Evolutionary conservation across 2,329 filamentous ascomycete species (phyloP), one percentile per base, ranked within the genome.

Genomic region (Paramyrothecium sp.): DNA sequence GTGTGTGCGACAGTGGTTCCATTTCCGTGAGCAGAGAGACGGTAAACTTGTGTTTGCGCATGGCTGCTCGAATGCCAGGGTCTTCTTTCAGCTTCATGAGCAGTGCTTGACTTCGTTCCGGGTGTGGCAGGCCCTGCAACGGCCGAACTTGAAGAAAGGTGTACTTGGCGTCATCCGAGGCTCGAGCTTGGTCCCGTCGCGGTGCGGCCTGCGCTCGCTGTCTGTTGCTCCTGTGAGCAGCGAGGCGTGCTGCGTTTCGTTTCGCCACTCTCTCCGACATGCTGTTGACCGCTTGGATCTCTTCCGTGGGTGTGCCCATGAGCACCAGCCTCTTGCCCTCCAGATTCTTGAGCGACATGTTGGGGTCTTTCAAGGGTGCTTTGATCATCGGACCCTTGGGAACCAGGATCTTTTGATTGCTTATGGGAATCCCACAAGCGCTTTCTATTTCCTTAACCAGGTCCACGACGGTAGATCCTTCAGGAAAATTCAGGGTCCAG

Each of bases 11-110:
- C 0, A 88, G 81, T 0, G 95, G 95, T 66, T 99, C 90, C 94
- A 99, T 98, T 75, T 99, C 95, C 0, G 93, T 97, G 23, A 99
- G 80, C 3, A 98, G 74, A 0, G 89, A 89, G 1, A 99, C 95
- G 20, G 83, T 85, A 78, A 96, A 97, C 61, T 87, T 84, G 77
- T 97, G 93, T 65, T 87, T 88, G 17, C 83, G 80, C 95, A 99
- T 99, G 1, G 87, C 83, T 1, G 88, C 80, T 61, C 88, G 88
- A 74, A 99, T 94, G 8, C 95, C 95, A 0, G 91, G 88, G 71
- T 99, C 95, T 59, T 89, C 83, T 61, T 87, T 87, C 3, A 99
- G 81, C 1, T 90, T 85, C 69, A 89, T 80, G 2, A 99, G 83
- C 65, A 94, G 91, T 1, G 81, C 77, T 4, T 87, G 80, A 12